Conservation (phyloP, 2,329 filamentous ascomycete species). For the Colletotrichum salicis region DNA sequence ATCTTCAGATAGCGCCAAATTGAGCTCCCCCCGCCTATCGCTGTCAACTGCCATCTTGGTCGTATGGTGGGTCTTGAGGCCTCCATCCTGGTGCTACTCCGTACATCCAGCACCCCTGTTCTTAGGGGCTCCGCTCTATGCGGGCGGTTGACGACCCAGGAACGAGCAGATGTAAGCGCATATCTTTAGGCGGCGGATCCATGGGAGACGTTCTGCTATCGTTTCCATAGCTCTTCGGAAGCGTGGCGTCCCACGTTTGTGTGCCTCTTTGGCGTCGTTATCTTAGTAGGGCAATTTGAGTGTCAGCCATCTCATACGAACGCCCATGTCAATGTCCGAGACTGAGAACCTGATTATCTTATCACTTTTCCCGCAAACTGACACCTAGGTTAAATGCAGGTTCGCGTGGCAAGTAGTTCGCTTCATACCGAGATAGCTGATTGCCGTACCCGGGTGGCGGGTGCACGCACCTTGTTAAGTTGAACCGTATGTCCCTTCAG, state of each 20-base stretch:
- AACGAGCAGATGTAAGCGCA: not conserved
- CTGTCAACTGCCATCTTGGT: constrained; percentile 5
- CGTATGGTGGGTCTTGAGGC: not conserved
- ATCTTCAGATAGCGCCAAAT: not conserved
- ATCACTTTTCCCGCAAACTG: not conserved
- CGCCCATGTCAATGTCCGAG: not conserved
- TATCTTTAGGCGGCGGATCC: not conserved
- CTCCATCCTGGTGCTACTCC: not conserved
- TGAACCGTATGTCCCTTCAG: too few relatives aligned
- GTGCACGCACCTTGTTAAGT: not conserved
- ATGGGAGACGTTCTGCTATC: not conserved
- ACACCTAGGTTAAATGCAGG: not conserved
- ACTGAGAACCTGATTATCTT: not conserved
- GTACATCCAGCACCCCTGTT: not conserved
- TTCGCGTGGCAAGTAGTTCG: not conserved
- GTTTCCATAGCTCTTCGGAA: not conserved
- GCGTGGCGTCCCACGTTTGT: too few relatives aligned
- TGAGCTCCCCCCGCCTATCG: constrained; percentile 10
- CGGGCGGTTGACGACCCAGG: not conserved
- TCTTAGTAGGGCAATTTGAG: not conserved
- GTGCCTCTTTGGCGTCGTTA: not conserved
- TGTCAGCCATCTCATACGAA: not conserved
- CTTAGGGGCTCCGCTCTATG: not conserved
- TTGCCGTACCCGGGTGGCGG: not conserved
- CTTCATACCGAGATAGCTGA: not conserved